Evolutionary conservation across 768 basidiomycete genomes (phyloP), one percentile per base, ranked within the genome.

Genomic region (Paxillus ammoniavirescens): DNA sequence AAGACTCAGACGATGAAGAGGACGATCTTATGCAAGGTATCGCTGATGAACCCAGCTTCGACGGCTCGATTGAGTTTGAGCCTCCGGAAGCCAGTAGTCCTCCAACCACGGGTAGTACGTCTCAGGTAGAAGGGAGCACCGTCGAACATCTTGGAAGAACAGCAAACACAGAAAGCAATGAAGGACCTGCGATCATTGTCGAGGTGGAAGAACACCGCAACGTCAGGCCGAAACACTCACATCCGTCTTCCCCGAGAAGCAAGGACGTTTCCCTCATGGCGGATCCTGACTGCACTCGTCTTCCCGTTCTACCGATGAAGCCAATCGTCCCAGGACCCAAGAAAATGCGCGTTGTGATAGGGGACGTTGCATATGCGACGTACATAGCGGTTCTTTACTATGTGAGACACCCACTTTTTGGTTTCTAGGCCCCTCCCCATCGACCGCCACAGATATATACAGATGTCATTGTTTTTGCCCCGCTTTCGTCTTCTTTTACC

Each of bases 381-480:
- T 87, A 84, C 67, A 79, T 74, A 56, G 83, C 84, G 1, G 74
- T 86, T 26, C 73, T 94, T 12, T 93, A 91, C 71, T 94, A 91
- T 69, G 91, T 91, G 61, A 70, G 80, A 67, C 9, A 1, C 43
- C 28, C 23, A 18, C 10, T 38, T 41, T 17, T 35, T 18, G 13
- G 18, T 12, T 47, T 2, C 50, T 50, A 53, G 37, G 49, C 13
- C 40, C 26, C n/a, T 5, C 31, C 53, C 60, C 42, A 65, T 37
- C 12, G 12, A 4, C 36, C 10, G 9, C 43, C 40, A 4, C 59
- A 92, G 91, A 73, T 94, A 23, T 95, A 94, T 66, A 94, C 92
- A 14, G 90, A 93, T 61, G 79, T 78, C 26, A 88, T 94, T 57
- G 78, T 85, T 28, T 94, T 94, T 59, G 89, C 93, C 0, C 92